Conservation (phyloP, 495 filamentous ascomycete genomes). For the Neurospora sp. region DNA sequence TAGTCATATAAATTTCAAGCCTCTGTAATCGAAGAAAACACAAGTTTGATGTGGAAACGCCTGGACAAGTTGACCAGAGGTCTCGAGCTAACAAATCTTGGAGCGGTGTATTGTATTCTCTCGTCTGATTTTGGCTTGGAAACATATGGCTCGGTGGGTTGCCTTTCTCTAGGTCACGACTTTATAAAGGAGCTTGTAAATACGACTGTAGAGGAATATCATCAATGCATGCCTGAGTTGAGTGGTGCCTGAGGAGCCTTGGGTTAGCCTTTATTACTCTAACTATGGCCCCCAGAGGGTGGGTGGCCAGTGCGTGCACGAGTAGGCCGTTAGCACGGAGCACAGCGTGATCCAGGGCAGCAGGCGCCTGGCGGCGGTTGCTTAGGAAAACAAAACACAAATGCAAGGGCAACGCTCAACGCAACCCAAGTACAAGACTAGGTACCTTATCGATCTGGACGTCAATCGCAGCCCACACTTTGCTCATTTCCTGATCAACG, state of each 20-base stretch:
- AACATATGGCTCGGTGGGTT: constrained; percentile 12
- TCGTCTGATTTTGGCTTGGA: constrained; percentile 30
- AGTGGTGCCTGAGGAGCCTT: background rate
- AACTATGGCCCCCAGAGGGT: too few relatives aligned
- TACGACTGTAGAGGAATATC: background rate
- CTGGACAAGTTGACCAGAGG: background rate
- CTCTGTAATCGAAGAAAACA: background rate
- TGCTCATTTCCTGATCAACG: background rate
- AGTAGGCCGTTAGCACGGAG: too few relatives aligned
- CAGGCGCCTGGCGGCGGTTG: background rate
- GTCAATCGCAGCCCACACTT: background rate
- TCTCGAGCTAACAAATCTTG: background rate
- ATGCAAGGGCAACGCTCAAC: background rate
- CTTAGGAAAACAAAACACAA: background rate
- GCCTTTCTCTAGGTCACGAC: constrained; percentile 3
- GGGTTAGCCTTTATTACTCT: background rate
- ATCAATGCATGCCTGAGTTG: background rate
- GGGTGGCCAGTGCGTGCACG: too few relatives aligned
- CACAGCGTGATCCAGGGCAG: background rate
- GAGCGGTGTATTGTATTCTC: constrained; percentile 10
- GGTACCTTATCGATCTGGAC: background rate
- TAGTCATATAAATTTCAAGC: background rate
- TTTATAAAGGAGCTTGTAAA: constrained; percentile 1
- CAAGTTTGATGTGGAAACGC: background rate
- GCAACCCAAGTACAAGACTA: background rate